A percentile compares a stretch with the other conserved stretches of the same genome.
phyloP scores from a whole-genome alignment of 2,329 filamentous ascomycete species.

The Catunica adiposa region DNA sequence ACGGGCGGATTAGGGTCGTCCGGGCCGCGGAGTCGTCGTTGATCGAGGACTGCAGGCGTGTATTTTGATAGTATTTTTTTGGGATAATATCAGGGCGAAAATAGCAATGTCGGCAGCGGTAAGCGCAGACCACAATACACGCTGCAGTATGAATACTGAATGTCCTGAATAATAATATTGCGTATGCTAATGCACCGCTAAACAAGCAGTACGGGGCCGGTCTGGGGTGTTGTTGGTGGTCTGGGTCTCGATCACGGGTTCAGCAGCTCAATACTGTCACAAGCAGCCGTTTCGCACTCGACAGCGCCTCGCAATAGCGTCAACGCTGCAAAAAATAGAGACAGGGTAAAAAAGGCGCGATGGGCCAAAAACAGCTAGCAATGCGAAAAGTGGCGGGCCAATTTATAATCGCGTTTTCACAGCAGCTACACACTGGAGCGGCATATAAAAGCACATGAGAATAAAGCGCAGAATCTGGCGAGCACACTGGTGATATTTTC shows the following conservation, averaged over 20 bases:
- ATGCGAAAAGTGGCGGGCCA: slow-evolving; percentile 5
- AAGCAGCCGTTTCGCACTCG: no score
- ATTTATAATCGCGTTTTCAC: slow-evolving; percentile 13
- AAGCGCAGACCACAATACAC: no score
- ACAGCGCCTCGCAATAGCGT: no score
- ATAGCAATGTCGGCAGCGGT: no score
- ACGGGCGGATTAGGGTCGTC: neutral
- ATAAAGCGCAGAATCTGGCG: slow-evolving; percentile 12
- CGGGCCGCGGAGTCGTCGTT: neutral
- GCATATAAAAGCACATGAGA: slow-evolving; percentile 11
- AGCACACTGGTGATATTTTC: slow-evolving; percentile 21
- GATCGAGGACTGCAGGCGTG: neutral
- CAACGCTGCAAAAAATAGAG: slow-evolving; percentile 3
- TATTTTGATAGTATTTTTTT: neutral
- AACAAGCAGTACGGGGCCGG: no score
- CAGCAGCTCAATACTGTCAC: no score
- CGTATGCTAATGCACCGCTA: no score
- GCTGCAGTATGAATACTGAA: no score
- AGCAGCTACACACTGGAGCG: slow-evolving; percentile 2
- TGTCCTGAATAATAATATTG: no score
- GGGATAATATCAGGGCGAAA: neutral
- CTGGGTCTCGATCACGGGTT: no score
- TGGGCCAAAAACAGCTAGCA: slow-evolving; percentile 1
- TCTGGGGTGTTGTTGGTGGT: no score
- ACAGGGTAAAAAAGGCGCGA: slow-evolving; percentile 7